Conservation (phyloP, 495 filamentous ascomycete genomes). For the Aspergillus biplanus region DNA sequence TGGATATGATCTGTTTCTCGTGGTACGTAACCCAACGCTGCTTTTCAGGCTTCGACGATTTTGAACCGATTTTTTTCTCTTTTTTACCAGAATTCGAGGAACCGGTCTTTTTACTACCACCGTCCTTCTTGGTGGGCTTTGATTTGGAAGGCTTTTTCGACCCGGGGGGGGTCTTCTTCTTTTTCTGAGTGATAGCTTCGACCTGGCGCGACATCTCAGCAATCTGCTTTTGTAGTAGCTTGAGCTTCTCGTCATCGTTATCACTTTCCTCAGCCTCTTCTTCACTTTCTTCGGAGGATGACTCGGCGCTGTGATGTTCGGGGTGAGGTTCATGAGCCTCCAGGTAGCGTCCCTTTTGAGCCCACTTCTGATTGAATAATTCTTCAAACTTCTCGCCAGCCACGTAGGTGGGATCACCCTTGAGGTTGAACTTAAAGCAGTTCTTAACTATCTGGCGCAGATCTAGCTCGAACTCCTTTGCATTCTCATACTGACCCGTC, state of each 20-base stretch:
- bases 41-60: constrained; percentile 49
- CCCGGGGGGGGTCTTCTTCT: constrained; percentile 67
- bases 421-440: constrained; percentile 88
- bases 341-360: constrained; percentile 74
- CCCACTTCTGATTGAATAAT: constrained; percentile 74
- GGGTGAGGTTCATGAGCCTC: constrained; percentile 69
- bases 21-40: constrained; percentile 63
- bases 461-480: constrained; percentile 85
- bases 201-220: constrained; percentile 60
- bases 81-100: constrained; percentile 55
- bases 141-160: constrained; percentile 56
- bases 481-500: constrained; percentile 77
- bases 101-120: constrained; percentile 47
- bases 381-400: constrained; percentile 72
- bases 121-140: constrained; percentile 62
- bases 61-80: constrained; percentile 52
- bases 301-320: constrained; percentile 54
- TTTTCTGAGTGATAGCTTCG: constrained; percentile 55
- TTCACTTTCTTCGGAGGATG: constrained; percentile 65
- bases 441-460: constrained; percentile 84
- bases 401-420: constrained; percentile 69
- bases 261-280: constrained; percentile 68
- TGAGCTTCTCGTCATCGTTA: constrained; percentile 69
- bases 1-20: constrained; percentile 86
- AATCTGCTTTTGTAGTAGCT: constrained; percentile 68